Conservation (phyloP, 2,329 filamentous ascomycete genomes). For the Mycocentrospora acerina region DNA sequence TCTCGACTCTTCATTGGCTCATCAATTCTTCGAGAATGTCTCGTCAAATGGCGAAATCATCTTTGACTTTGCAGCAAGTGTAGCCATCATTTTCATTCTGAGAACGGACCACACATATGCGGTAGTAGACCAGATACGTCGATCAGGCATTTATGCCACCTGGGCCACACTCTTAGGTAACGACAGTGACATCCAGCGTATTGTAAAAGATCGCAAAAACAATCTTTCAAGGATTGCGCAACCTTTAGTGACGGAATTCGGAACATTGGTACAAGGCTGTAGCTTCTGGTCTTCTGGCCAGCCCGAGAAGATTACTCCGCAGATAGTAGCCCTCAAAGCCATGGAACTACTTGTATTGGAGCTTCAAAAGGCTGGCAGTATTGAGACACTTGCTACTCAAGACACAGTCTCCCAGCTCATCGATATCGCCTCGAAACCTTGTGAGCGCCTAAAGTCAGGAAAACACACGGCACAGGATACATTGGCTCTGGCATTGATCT, state of each 20-base stretch:
- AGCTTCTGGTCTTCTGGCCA: conserved; percentile 61
- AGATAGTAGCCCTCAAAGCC: conserved; percentile 64
- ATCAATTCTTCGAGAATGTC: conserved; percentile 65
- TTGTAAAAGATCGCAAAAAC: conserved; percentile 65
- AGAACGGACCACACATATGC: conserved; percentile 62
- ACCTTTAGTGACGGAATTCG: conserved; percentile 57
- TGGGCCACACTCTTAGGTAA: conserved; percentile 57
- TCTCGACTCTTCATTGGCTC: conserved; percentile 70
- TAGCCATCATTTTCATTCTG: conserved; percentile 64
- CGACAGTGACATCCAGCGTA: conserved; percentile 56
- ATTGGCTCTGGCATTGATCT: conserved; percentile 40
- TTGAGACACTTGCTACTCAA: conserved; percentile 50
- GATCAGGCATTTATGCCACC: conserved; percentile 57
- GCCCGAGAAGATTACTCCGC: conserved; percentile 59
- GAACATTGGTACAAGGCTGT: conserved; percentile 54
- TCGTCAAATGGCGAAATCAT: conserved; percentile 46
- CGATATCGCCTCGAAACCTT: conserved; percentile 40
- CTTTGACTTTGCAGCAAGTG: conserved; percentile 63
- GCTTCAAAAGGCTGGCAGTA: conserved; percentile 51
- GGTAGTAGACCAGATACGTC: conserved; percentile 58
- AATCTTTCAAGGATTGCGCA: conserved; percentile 70
- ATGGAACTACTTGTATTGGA: conserved; percentile 60
- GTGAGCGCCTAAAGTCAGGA: conserved; percentile 16
- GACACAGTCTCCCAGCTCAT: conserved; percentile 43
- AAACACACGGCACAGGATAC: conserved; percentile 22